These are phyloP conservation scores for Microbotryum scabiosae DNA, from an alignment of 1,284 basidiomycete genomes.

Conservation along the genomic window DNA sequence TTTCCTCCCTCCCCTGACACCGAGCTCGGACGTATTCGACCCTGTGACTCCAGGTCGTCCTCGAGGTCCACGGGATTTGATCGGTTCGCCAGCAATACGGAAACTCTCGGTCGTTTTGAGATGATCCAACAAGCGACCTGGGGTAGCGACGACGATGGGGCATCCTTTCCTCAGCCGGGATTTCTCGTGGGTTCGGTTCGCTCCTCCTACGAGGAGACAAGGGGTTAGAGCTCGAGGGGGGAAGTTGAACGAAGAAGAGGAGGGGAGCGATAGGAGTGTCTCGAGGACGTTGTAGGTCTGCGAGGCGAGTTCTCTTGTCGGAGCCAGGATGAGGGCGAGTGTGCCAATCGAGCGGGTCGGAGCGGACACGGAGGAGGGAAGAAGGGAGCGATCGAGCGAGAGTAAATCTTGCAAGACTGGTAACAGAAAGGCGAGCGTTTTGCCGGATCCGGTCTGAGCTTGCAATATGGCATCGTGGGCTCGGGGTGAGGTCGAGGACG, in stretches of 20 bases:
- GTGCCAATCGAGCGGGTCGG: conserved; percentile 59
- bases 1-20: conserved; percentile 23
- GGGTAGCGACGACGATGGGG: conserved; percentile 62
- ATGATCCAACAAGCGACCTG: conserved; percentile 64
- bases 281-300: conserved; percentile 75
- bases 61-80: conserved; percentile 2
- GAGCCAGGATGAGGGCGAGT: conserved; percentile 86
- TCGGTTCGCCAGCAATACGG: conserved; percentile 33
- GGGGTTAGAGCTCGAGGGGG: conserved; percentile 57
- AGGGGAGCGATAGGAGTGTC: conserved; percentile 44
- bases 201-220: conserved; percentile 75
- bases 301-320: conserved; percentile 88
- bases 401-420: conserved; percentile 93
- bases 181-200: conserved; percentile 65
- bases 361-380: conserved; percentile 12
- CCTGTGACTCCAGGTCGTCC: neutral
- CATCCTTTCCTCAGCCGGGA: conserved; percentile 61
- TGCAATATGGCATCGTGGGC: conserved; percentile 86
- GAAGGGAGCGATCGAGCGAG: conserved; percentile 65
- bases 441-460: conserved; percentile 96
- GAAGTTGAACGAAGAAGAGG: conserved; percentile 15
- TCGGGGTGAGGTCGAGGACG: conserved; percentile 7
- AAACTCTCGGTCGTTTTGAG: conserved; percentile 60
- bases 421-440: conserved; percentile 88
- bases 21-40: conserved; percentile 1